Conservation (phyloP, 768 basidiomycete species). For the Candolleomyces efflorescens region DNA sequence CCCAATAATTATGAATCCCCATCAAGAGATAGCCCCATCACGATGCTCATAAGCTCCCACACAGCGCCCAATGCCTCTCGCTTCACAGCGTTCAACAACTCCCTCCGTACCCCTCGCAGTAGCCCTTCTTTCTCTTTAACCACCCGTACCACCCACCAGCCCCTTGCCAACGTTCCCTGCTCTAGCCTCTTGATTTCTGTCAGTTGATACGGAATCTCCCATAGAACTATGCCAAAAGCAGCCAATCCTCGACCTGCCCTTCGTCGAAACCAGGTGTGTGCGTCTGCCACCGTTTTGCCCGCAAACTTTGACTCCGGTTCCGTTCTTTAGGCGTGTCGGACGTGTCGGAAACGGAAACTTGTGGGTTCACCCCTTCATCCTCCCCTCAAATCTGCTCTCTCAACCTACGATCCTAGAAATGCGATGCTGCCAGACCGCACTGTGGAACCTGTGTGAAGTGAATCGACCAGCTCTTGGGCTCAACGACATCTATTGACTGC, state of each 20-base stretch:
- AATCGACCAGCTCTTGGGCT: constrained; percentile 22
- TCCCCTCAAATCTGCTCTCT: background rate
- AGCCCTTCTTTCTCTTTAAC: background rate
- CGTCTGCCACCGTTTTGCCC: background rate
- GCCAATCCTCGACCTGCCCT: constrained; percentile 56
- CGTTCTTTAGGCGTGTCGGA: constrained; percentile 62
- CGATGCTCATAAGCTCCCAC: background rate
- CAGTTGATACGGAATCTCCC: background rate
- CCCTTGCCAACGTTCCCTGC: background rate
- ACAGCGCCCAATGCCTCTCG: background rate
- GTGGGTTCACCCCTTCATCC: constrained; percentile 40
- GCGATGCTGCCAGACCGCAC: constrained; percentile 82
- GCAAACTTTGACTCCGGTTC: constrained; percentile 5
- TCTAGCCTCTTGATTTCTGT: background rate
- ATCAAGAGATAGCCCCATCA: background rate
- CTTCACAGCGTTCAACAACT: background rate
- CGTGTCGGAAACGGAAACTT: constrained; percentile 81
- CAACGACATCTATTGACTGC: background rate
- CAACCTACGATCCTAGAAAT: constrained; percentile 53
- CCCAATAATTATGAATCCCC: background rate
- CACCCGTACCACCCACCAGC: background rate
- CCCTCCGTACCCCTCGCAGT: background rate
- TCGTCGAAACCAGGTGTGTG: constrained; percentile 68
- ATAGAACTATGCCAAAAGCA: constrained; percentile 60
- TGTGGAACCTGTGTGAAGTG: constrained; percentile 83